A percentile compares a stretch with the other conserved stretches of the same genome.
These are phyloP conservation scores for Phytophthora constricta DNA, from an alignment of 352 stramenopile genomes.

Conservation along the genomic window DNA sequence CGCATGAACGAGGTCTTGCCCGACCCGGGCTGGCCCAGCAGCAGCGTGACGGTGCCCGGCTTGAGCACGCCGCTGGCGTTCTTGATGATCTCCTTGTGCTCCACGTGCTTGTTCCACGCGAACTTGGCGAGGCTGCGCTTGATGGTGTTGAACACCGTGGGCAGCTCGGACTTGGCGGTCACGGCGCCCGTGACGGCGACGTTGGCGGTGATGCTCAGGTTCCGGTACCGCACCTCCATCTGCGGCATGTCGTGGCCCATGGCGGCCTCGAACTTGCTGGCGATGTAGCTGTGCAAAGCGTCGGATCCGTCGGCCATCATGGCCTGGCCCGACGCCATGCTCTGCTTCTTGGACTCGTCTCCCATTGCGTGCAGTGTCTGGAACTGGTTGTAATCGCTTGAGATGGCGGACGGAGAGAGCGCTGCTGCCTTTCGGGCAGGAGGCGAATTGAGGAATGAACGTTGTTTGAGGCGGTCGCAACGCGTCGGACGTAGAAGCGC, in stretches of 20 bases:
- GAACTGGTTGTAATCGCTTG: background rate
- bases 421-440: background rate
- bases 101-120: conserved; percentile 37
- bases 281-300: conserved; percentile 46
- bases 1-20: conserved; percentile 48
- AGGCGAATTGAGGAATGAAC: background rate
- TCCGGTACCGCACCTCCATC: conserved; percentile 63
- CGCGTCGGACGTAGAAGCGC: background rate
- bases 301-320: conserved; percentile 50
- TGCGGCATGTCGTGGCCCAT: conserved; percentile 53
- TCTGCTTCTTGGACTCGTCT: background rate
- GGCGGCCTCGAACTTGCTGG: conserved; percentile 42
- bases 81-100: conserved; percentile 46
- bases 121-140: conserved; percentile 31
- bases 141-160: conserved; percentile 40
- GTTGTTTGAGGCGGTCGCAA: background rate
- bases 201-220: conserved; percentile 53
- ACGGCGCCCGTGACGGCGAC: conserved; percentile 23
- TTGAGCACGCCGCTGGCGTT: conserved; percentile 34
- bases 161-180: conserved; percentile 40
- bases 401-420: background rate
- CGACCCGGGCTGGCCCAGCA: conserved; percentile 43
- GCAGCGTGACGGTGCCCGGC: conserved; percentile 38
- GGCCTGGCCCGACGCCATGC: conserved; percentile 23
- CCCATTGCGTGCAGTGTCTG: background rate